Evolutionary conservation across 306 rosid genomes (phyloP).

Genomic region (Malus orientalis): DNA sequence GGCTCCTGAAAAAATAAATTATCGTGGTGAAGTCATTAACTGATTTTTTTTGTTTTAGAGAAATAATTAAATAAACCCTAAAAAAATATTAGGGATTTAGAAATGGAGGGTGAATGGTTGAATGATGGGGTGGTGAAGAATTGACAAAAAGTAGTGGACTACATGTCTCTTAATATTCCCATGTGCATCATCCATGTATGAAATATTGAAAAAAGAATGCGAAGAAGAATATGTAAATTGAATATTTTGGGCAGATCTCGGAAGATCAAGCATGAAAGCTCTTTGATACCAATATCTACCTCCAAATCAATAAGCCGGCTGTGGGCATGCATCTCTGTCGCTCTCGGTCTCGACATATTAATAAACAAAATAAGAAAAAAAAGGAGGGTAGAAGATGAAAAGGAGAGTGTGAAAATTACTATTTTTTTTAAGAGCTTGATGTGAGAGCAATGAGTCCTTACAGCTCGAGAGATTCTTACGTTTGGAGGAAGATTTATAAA

Average conservation of each 20-base stretch:
- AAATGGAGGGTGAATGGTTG: background rate
- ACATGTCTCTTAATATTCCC: constrained; percentile 16
- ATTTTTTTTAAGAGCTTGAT: too few species aligned
- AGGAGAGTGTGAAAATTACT: accelerated
- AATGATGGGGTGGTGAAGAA: background rate
- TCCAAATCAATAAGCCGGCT: background rate
- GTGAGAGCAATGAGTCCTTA: too few species aligned
- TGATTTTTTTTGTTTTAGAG: accelerated
- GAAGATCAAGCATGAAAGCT: background rate
- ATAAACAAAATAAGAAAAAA: too few species aligned
- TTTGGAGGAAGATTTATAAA: too few species aligned
- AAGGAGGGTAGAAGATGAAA: too few species aligned
- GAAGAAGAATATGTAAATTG: background rate
- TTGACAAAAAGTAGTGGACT: constrained; percentile 22
- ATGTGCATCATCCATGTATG: background rate
- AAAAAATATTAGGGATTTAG: background rate
- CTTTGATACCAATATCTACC: background rate
- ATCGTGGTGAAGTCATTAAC: too few species aligned
- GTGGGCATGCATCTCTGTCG: background rate
- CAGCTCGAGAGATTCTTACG: too few species aligned
- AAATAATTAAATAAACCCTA: background rate
- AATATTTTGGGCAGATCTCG: constrained; percentile 12
- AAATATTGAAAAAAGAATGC: background rate
- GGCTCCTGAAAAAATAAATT: too few species aligned
- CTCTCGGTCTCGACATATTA: too few species aligned